These are phyloP conservation scores for Apiotrichum gamsii DNA, from an alignment of 1,284 basidiomycete genomes.

Conservation along the genomic window DNA sequence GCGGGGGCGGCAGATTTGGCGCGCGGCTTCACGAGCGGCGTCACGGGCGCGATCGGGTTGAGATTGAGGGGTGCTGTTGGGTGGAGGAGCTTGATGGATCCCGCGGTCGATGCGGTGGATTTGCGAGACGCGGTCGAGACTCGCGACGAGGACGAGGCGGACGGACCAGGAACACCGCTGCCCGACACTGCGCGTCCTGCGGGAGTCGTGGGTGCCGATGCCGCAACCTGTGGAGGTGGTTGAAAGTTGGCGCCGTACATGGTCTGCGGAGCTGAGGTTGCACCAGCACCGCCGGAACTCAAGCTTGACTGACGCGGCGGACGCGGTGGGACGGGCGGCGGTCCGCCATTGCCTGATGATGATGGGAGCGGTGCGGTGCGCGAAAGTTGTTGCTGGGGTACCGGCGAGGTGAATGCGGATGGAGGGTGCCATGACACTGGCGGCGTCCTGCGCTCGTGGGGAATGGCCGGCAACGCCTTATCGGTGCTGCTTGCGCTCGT, in stretches of 20 bases:
- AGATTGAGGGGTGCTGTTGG: too few species aligned
- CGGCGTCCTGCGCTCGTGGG: neutral
- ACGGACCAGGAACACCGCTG: too few species aligned
- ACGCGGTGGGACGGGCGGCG: neutral
- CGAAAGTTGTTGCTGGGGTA: neutral
- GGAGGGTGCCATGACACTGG: neutral
- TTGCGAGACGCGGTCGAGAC: neutral
- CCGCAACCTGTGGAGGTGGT: too few species aligned
- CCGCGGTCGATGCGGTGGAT: too few species aligned
- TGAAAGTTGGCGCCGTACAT: too few species aligned
- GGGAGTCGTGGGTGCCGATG: too few species aligned
- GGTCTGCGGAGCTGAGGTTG: too few species aligned
- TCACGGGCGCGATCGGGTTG: neutral
- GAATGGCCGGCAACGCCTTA: neutral
- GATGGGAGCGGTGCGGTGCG: neutral
- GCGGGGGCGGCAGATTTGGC: neutral
- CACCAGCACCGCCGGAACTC: too few species aligned
- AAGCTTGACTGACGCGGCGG: neutral
- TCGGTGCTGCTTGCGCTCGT: neutral
- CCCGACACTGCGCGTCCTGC: too few species aligned
- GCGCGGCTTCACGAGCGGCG: neutral
- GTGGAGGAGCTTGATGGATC: neutral
- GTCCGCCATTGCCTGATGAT: too few species aligned
- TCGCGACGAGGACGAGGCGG: too few species aligned
- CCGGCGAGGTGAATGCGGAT: neutral